These are phyloP conservation scores for Trametes coccinea DNA, from an alignment of 768 basidiomycete genomes.

Conservation along the genomic window DNA sequence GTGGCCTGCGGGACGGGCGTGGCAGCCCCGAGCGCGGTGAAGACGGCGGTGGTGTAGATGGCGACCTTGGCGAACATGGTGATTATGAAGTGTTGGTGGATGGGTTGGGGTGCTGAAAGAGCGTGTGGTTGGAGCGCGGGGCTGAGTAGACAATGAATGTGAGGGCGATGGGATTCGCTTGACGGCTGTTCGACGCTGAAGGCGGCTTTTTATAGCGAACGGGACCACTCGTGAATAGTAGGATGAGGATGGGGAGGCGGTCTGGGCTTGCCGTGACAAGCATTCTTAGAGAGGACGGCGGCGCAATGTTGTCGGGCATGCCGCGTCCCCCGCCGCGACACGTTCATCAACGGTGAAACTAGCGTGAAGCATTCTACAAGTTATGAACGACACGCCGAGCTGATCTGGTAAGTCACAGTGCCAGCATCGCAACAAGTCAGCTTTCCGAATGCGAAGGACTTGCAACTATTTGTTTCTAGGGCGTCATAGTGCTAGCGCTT, in stretches of 20 bases:
- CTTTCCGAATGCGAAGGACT: too few species aligned
- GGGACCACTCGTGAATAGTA: too few species aligned
- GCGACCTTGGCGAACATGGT: conserved; percentile 18
- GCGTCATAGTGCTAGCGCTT: too few species aligned
- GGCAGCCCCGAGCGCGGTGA: conserved; percentile 17
- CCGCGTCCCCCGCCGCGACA: neutral
- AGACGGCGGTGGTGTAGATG: conserved; percentile 13
- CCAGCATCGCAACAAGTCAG: too few species aligned
- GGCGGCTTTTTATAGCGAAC: neutral
- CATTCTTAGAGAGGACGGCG: conserved; percentile 1
- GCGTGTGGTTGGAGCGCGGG: conserved; percentile 8
- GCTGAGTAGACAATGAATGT: conserved; percentile 9
- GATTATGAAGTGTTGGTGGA: neutral
- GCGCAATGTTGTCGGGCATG: neutral
- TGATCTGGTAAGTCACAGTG: too few species aligned
- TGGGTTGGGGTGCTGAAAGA: conserved; percentile 1
- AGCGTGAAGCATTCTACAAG: neutral
- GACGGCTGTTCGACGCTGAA: neutral
- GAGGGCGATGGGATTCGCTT: conserved; percentile 16
- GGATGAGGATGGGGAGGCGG: neutral
- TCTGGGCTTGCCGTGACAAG: neutral
- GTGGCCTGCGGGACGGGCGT: conserved; percentile 10
- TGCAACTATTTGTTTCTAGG: too few species aligned
- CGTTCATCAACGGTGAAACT: neutral
- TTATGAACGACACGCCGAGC: too few species aligned